Evolutionary conservation across 352 stramenopile genomes (phyloP).

Genomic region (Hyphochytrium catenoides): DNA sequence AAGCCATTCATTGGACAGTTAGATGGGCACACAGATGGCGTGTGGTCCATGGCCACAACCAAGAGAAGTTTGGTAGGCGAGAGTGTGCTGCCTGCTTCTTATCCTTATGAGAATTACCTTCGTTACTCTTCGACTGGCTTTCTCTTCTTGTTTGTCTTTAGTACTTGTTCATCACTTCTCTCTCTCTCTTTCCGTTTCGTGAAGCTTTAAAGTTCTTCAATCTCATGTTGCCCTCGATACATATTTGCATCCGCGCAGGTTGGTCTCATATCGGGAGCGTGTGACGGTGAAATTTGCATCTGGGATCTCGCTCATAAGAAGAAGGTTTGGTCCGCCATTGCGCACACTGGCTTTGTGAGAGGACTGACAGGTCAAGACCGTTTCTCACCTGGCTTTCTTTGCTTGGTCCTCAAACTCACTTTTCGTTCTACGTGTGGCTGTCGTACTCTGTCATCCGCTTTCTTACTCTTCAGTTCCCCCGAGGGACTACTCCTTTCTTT

Average conservation of each 20-base stretch:
- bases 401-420: too few relatives aligned
- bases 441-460: too few relatives aligned
- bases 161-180: too few relatives aligned
- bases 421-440: too few relatives aligned
- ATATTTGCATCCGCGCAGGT: slow-evolving; percentile 19
- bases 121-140: too few relatives aligned
- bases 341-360: slow-evolving; percentile 77
- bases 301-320: slow-evolving; percentile 88
- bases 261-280: slow-evolving; percentile 54
- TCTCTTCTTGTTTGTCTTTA: too few relatives aligned
- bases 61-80: slow-evolving; percentile 56
- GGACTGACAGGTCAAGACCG: slow-evolving; percentile 51
- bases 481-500: too few relatives aligned
- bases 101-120: too few relatives aligned
- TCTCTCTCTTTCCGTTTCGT: slow-evolving; percentile 56
- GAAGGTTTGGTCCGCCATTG: slow-evolving; percentile 76
- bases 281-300: slow-evolving; percentile 79
- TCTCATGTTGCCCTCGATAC: background rate
- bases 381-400: too few relatives aligned
- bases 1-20: slow-evolving; percentile 93
- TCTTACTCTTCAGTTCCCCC: too few relatives aligned
- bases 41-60: slow-evolving; percentile 74
- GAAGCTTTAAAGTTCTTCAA: background rate
- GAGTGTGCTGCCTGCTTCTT: too few relatives aligned
- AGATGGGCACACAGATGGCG: slow-evolving; percentile 87